A percentile compares a stretch with the other conserved stretches of the same genome.
These are phyloP conservation scores for Candida sanyaensis DNA, from an alignment of 1,139 yeast genomes.

Conservation along the genomic window DNA sequence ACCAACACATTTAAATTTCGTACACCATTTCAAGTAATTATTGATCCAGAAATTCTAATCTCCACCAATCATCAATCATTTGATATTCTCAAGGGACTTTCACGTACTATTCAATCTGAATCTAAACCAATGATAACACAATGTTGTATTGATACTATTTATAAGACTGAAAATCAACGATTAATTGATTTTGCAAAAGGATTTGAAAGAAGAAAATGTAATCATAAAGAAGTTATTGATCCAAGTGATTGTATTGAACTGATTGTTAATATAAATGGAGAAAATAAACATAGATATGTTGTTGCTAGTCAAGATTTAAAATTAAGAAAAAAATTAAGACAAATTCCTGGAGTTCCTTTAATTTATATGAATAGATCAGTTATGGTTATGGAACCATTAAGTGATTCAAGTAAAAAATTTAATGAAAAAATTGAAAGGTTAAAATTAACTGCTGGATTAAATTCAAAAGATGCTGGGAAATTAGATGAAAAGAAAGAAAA, in stretches of 20 bases:
- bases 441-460: conserved; percentile 78
- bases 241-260: conserved; percentile 78
- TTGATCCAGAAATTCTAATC: conserved; percentile 77
- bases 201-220: conserved; percentile 74
- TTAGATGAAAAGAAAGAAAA: conserved; percentile 20
- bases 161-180: conserved; percentile 64
- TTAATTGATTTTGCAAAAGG: conserved; percentile 80
- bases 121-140: conserved; percentile 95
- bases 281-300: conserved; percentile 85
- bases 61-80: conserved; percentile 64
- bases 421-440: conserved; percentile 58
- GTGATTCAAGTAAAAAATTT: conserved; percentile 63
- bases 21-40: conserved; percentile 86
- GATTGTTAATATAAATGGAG: conserved; percentile 69
- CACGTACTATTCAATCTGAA: conserved; percentile 81
- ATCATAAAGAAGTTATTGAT: conserved; percentile 53
- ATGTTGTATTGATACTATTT: conserved; percentile 88
- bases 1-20: conserved; percentile 87
- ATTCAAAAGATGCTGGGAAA: conserved; percentile 51
- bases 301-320: conserved; percentile 81
- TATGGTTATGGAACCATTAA: conserved; percentile 93
- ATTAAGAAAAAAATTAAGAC: conserved; percentile 66
- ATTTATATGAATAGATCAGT: conserved; percentile 87
- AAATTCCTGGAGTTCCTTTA: conserved; percentile 87
- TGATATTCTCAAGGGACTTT: conserved; percentile 75